These are phyloP conservation scores for Hibiscus mutabilis DNA, from an alignment of 345 rosid species.

Conservation along the genomic window DNA sequence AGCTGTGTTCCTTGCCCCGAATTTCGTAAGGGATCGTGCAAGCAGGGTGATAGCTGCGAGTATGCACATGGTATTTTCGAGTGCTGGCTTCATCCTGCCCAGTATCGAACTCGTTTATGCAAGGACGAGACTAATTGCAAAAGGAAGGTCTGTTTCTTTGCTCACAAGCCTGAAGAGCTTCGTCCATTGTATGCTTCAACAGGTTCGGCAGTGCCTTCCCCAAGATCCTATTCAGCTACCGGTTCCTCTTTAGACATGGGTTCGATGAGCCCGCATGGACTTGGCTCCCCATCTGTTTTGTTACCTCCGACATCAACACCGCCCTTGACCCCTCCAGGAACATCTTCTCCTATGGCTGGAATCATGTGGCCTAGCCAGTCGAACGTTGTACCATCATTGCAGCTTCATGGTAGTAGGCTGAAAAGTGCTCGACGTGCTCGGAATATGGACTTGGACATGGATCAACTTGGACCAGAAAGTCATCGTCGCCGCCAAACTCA, in stretches of 20 bases:
- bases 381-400: slow-evolving; percentile 41
- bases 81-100: slow-evolving; percentile 98
- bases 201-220: slow-evolving; percentile 81
- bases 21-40: slow-evolving; percentile 80
- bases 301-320: slow-evolving; percentile 54
- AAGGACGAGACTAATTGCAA: slow-evolving; percentile 71
- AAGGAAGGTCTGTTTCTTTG: slow-evolving; percentile 91
- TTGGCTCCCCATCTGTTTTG: slow-evolving; percentile 45
- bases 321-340: slow-evolving; percentile 53
- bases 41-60: slow-evolving; percentile 76
- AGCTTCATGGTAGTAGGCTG: slow-evolving; percentile 77
- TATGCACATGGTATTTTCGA: slow-evolving; percentile 93
- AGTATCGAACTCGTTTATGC: slow-evolving; percentile 81
- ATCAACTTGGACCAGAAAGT: slow-evolving; percentile 28
- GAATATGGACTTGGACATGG: slow-evolving; percentile 53
- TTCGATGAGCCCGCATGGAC: slow-evolving; percentile 50
- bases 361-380: slow-evolving; percentile 50
- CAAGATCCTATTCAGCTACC: slow-evolving; percentile 48
- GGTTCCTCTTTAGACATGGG: slow-evolving; percentile 55
- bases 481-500: slow-evolving; percentile 26
- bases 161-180: slow-evolving; percentile 80
- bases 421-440: slow-evolving; percentile 56
- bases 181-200: slow-evolving; percentile 81
- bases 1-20: slow-evolving; percentile 97
- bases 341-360: slow-evolving; percentile 50